Base-by-base conservation (phyloP, 148 eudicot genomes). In the Selenicereus undatus region DNA sequence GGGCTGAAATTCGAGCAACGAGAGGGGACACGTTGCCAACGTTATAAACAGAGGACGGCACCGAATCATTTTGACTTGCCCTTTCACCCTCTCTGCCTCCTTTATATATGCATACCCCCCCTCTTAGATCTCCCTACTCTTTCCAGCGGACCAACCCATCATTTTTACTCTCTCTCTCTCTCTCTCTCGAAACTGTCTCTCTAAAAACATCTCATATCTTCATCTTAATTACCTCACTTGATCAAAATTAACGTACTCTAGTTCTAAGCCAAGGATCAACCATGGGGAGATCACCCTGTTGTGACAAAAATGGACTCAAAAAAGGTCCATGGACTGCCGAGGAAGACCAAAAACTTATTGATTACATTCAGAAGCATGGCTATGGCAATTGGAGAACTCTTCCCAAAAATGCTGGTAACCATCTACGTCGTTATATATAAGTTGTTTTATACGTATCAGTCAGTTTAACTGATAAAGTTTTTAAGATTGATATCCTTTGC, bases 271-370 rank as follows among this genome's bases (percentile, higher is more conserved):
- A 64, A 64, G 29, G 6, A 18, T 78, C 35, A 62, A 80, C 52
- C 71, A 95, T 95, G 99, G 99, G 97, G 27, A 93, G 99, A 93
- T 76, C 94, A 80, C 99, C 97, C 79, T 92, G 99, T 78, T 95
- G 98, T 89, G 99, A 95, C 29, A 95, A 92, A 84, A 91, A 90
- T 86, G 99, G 97, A 29, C 85, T 92, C 62, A 95, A 95, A 80
- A 95, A 91, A 56, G 99, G 99, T 30, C 97, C 98, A 62, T 95
- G 99, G 99, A 93, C 99, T 45, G 89, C 97, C 12, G 99, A 95
- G 71, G 99, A 95, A 81, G 99, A 95, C 75, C 89, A 93, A 76
- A 93, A 90, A 73, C 99, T 95, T 30, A 70, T 89, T 70, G 92
- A 92, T 83, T 91, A 91, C 76, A 92, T 95, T 74, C 94, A 95